Percentiles rank a stretch among this genome's conserved stretches.
Conservation (phyloP, 306 rosid genomes). For the Inga leiocalycina region DNA sequence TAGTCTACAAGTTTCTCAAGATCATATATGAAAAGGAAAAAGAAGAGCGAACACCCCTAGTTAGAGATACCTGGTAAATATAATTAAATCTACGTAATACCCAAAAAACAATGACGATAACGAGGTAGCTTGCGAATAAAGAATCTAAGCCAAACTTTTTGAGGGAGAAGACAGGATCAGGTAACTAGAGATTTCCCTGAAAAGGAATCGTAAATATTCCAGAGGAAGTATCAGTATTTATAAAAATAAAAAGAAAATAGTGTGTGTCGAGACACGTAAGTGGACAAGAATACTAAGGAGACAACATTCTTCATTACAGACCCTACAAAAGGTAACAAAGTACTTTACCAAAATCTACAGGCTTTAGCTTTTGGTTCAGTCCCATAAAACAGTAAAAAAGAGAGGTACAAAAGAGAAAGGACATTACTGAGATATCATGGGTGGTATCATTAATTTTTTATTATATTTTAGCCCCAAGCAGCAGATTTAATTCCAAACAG, state of each 20-base stretch:
- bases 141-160: constrained; percentile 29
- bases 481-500: constrained; percentile 52
- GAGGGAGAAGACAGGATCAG: constrained; percentile 23
- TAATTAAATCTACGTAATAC: background rate
- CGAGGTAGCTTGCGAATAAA: constrained; percentile 32
- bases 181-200: constrained; percentile 26
- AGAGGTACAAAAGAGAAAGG: constrained; percentile 28
- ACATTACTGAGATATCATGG: constrained; percentile 7
- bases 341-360: constrained; percentile 12
- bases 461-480: constrained; percentile 28
- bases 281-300: constrained; percentile 34
- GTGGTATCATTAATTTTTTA: background rate
- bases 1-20: constrained; percentile 23
- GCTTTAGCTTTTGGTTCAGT: constrained; percentile 69
- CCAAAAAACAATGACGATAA: constrained; percentile 5
- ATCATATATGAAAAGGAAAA: background rate
- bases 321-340: constrained; percentile 30
- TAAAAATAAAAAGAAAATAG: constrained; percentile 30
- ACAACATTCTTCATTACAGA: constrained; percentile 65
- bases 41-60: background rate
- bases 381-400: constrained; percentile 57
- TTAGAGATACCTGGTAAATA: constrained; percentile 12
- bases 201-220: constrained; percentile 40
- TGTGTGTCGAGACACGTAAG: constrained; percentile 1
- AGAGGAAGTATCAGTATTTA: constrained; percentile 20